Base-by-base conservation (phyloP, 2,329 filamentous ascomycete species). In the Trichophyton schoenleinii region DNA sequence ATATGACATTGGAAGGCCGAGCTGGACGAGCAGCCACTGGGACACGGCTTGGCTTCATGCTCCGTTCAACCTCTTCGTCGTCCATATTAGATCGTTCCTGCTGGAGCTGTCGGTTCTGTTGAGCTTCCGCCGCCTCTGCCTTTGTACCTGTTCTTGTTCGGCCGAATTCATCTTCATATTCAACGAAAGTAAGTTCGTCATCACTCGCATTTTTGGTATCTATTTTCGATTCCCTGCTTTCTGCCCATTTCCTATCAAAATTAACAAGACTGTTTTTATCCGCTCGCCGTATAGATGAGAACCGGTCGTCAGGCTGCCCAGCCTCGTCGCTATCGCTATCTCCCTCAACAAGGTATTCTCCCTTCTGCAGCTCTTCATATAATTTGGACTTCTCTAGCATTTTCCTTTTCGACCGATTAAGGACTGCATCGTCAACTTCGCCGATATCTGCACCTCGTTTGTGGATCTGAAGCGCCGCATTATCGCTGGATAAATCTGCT, bases 231-330 rank as follows among this genome's bases (percentile, higher is more conserved):
- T 70, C 74, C 1, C 70, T 68, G 60, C 85, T 78, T 25, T 78
- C 77, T 70, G 95, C 89, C 91, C 94, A 97, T 76, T 97, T 99
- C 63, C 87, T 81, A 74, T 97, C 94, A 73, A 99, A 99, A 75
- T 99, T 92, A 2, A 99, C 87, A 28, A 95, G 81, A 25, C 83
- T 74, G 60, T 75, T 72, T 82, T 63, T 62, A 38, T 66, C 65
- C 18, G 63, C 64, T 11, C 63, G 64, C 5, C 65, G 61, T 25
- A 61, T 46, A n/a, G 60, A 53, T 36, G 62, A 62, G 15, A 42
- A 57, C 15, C 71, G 70, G 28, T 74, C 72, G 38, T 67, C 67
- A 2, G 60, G 64, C 1, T 52, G 62, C 20, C 62, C 36, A 28
- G 25, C 64, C 52, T 72, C 69, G 2, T 74, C 74, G 7, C 74